Evolutionary conservation across 257 asterid species (phyloP), one percentile per base, ranked within the genome.

Genomic region (Fraxinus quadrangulata): DNA sequence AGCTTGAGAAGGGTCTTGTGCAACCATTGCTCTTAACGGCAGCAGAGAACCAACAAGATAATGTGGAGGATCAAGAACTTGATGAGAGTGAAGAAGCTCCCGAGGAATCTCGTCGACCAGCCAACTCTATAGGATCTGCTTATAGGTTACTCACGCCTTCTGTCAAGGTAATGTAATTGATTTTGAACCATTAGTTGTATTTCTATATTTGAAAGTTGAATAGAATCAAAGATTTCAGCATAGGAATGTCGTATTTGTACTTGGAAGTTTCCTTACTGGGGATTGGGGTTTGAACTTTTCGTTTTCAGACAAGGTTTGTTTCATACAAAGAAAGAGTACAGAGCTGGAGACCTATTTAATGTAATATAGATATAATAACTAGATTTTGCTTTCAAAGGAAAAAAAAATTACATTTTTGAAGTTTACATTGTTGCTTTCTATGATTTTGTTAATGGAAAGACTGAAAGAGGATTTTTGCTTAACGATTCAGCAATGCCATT

Each of bases 81-180:
- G 91, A 85, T 17, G 88, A 13, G 34, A 89, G 93, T 75, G 91
- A 85, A 83, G 93, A 89, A 75, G 88, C 88, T 77, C 68, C 84
- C 4, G 87, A 87, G 80, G 87, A 87, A 74, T 78, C 87, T 85
- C 88, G 81, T 65, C 72, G 21, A 75, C 89, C 93, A 30, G 90
- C 87, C 59, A 89, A 82, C 82, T 85, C 91, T 42, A 75, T 89
- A 31, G 87, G 81, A 79, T 81, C 89, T 56, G 93, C 93, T 45
- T 87, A 89, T 75, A 81, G 91, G 73, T 80, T 89, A 72, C 90
- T 89, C 21, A 85, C 91, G 5, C 91, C 93, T 45, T 89, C 93
- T 49, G 91, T 89, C 75, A 89, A 89, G 91, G 93, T 89, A 81
- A 45, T 63, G 33, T 63, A 10, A 10, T 63, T 24, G 36, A 63